A percentile compares a stretch with the other conserved stretches of the same genome.
These are phyloP conservation scores for Nakazawaea populi DNA, from an alignment of 805 yeast species.

Conservation along the genomic window DNA sequence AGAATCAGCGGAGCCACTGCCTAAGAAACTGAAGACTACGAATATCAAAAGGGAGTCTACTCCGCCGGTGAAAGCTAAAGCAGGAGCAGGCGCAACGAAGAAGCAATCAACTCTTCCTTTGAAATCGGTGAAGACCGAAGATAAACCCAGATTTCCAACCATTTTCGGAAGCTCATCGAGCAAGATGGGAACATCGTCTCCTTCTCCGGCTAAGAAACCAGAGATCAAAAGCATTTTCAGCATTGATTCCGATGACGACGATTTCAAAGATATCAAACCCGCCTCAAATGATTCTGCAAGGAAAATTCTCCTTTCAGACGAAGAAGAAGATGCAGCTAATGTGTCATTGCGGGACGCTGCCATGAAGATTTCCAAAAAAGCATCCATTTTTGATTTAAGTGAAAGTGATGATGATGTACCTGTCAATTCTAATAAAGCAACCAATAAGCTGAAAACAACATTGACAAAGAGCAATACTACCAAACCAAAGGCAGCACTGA, in stretches of 20 bases:
- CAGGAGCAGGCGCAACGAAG: neutral
- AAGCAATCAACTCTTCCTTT: conserved; percentile 16
- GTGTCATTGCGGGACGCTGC: conserved; percentile 4
- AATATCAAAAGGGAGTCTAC: conserved; percentile 9
- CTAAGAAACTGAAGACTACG: conserved; percentile 16
- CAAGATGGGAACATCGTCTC: conserved; percentile 5
- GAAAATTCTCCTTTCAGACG: conserved; percentile 4
- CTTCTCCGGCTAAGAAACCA: neutral
- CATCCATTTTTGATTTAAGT: conserved; percentile 7
- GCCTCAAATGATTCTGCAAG: neutral
- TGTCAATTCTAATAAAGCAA: neutral
- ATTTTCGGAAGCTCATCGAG: conserved; percentile 28
- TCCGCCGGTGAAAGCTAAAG: conserved; percentile 9
- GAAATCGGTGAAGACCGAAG: conserved; percentile 9
- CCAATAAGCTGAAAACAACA: neutral
- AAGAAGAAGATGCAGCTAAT: conserved; percentile 10
- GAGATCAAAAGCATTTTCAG: conserved; percentile 7
- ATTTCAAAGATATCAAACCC: conserved; percentile 4
- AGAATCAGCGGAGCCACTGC: conserved; percentile 9
- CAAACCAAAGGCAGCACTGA: neutral
- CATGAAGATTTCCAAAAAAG: neutral
- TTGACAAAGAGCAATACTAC: neutral
- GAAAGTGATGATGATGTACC: conserved; percentile 6
- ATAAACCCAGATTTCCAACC: conserved; percentile 21
- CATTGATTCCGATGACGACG: conserved; percentile 10